phyloP scores from a whole-genome alignment of 148 eudicot species.

The Persicaria maculosa region DNA sequence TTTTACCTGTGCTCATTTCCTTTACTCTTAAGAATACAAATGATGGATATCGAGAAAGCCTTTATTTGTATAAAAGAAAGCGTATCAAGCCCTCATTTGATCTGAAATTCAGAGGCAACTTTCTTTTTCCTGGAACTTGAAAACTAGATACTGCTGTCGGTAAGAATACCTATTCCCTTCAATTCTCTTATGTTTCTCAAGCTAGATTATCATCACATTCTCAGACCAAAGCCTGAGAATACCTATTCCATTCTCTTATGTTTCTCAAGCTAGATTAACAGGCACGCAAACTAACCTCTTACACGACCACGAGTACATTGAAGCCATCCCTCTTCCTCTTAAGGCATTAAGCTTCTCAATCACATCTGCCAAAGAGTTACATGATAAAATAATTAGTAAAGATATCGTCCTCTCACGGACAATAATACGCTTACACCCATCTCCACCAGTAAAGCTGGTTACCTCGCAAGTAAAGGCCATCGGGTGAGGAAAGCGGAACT shows the following conservation, averaged over 20 bases:
- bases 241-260: background rate
- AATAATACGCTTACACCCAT: too few species aligned
- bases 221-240: background rate
- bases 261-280: background rate
- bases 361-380: constrained; percentile 49
- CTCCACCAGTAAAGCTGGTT: background rate
- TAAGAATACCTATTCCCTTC: background rate
- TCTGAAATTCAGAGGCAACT: background rate
- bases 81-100: background rate
- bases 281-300: constrained; percentile 48
- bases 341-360: constrained; percentile 65
- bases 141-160: background rate
- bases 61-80: background rate
- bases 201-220: background rate
- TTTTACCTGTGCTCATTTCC: background rate
- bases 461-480: constrained; percentile 74
- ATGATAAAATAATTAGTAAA: background rate
- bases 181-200: background rate
- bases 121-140: background rate
- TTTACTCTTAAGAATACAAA: background rate
- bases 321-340: constrained; percentile 88
- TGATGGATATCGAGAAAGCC: background rate
- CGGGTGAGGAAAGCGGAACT: constrained; percentile 52
- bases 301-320: constrained; percentile 92
- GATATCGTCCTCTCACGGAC: too few species aligned